These are phyloP conservation scores for Hericium erinaceus DNA, from an alignment of 768 basidiomycete species.

Conservation along the genomic window DNA sequence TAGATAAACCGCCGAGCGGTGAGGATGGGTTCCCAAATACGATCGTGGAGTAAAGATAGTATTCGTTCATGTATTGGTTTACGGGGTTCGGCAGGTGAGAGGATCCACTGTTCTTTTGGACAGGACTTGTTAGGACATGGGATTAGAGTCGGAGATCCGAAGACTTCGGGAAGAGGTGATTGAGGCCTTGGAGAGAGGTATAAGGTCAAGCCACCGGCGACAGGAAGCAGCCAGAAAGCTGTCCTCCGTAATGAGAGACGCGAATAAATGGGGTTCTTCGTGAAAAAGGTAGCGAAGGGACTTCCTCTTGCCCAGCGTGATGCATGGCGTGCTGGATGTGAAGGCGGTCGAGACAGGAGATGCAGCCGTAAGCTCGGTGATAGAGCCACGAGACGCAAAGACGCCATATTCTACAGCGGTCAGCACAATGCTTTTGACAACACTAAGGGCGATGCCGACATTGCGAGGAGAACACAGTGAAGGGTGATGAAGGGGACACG, in stretches of 20 bases:
- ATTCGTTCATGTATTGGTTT: slow-evolving; percentile 37
- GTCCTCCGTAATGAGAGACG: slow-evolving; percentile 21
- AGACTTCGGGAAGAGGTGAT: slow-evolving; percentile 35
- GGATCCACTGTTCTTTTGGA: slow-evolving; percentile 30
- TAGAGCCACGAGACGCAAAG: slow-evolving; percentile 18
- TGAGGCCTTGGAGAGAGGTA: slow-evolving; percentile 37
- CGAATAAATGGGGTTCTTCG: slow-evolving; percentile 22
- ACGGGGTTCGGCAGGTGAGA: slow-evolving; percentile 62
- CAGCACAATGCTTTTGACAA: too few species aligned
- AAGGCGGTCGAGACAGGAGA: slow-evolving; percentile 6
- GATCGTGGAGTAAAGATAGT: slow-evolving; percentile 37
- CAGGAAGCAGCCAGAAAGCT: slow-evolving; percentile 44
- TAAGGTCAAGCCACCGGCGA: slow-evolving; percentile 45
- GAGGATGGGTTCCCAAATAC: slow-evolving; percentile 77
- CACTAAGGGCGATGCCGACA: not conserved
- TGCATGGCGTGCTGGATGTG: slow-evolving; percentile 17
- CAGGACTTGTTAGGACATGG: slow-evolving; percentile 26
- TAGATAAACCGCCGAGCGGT: slow-evolving; percentile 78
- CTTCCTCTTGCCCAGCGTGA: slow-evolving; percentile 16
- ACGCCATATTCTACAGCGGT: slow-evolving; percentile 11
- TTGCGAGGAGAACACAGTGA: slow-evolving; percentile 4
- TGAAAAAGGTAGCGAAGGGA: slow-evolving; percentile 27
- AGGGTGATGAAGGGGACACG: not conserved
- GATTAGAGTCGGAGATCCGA: slow-evolving; percentile 41
- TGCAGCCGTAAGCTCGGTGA: slow-evolving; percentile 20